Base-by-base conservation (phyloP, 1,284 basidiomycete genomes). In the Tilletiopsis washingtonensis region DNA sequence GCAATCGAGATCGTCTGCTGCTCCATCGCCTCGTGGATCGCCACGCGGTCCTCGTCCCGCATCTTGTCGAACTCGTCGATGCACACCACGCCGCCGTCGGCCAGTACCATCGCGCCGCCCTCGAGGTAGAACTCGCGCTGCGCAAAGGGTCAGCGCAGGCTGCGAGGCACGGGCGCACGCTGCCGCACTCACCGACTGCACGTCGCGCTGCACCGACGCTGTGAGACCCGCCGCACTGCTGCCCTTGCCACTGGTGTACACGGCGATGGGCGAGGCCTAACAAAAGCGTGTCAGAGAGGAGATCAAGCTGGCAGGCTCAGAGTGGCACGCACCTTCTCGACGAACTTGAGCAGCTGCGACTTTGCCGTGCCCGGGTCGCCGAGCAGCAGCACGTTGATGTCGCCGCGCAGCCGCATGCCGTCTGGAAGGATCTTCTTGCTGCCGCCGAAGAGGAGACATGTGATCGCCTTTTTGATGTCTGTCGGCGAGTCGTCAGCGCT, bases 61-160 rank as follows among this genome's bases (percentile, higher is more conserved):
- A 98, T 99, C 79, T 99, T 99, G 78, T 98, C 94, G 67, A 99
- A 99, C 75, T 99, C 94, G 71, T 99, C 94, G 69, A 99, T 99
- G 73, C 94, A 98, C 19, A 98, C 94, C 14, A 98, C 91, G 24
- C 94, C 94, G 3, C 89, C 91, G 71, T 99, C 94, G 0, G 94
- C 94, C 25, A 99, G 81, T 7, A 99, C 94, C 94, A 99, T 98
- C 1, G 94, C 94, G 24, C 94, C 94, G 4, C 94, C 94, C 78
- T 99, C 94, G 7, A 99, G 81, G 75, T 93, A 98, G 74, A 98
- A 99, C 74, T 99, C 94, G 41, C 94, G 82, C 89, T 93, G 61
- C 38, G 48, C 7, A 14, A 19, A 24, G 2, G 17, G 41, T 32
- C 39, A 46, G 27, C 27, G 4, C 44, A 19, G 15, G 25, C 21